These are phyloP conservation scores for Venturia oleaginea DNA, from an alignment of 2,329 filamentous ascomycete genomes.

Conservation along the genomic window DNA sequence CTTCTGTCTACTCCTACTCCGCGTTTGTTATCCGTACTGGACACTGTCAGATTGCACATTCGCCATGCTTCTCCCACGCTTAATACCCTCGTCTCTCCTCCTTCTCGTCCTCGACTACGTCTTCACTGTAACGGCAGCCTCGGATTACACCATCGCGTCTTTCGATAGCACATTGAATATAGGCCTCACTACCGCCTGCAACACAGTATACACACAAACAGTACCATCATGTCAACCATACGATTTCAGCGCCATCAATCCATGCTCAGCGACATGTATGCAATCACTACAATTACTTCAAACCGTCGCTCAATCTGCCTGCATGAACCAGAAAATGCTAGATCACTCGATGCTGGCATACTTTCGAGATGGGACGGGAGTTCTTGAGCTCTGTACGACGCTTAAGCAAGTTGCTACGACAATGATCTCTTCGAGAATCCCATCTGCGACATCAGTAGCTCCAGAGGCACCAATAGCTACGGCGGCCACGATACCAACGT, in stretches of 20 bases:
- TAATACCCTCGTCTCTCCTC: background rate
- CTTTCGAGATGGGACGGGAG: background rate
- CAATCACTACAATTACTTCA: background rate
- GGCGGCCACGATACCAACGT: background rate
- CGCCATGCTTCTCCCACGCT: background rate
- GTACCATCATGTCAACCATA: slow-evolving; percentile 4
- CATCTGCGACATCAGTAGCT: background rate
- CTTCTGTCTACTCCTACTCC: background rate
- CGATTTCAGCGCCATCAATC: slow-evolving; percentile 8
- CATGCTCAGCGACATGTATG: slow-evolving; percentile 6
- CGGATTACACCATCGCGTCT: slow-evolving; percentile 2
- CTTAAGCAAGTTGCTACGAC: slow-evolving; percentile 5
- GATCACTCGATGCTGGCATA: slow-evolving; percentile 1
- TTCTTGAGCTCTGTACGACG: background rate
- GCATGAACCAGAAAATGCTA: background rate
- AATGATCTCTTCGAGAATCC: background rate
- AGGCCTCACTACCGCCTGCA: background rate
- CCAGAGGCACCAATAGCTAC: background rate
- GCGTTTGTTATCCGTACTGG: background rate
- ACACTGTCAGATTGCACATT: background rate
- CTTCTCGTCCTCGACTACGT: background rate
- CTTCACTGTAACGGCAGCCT: background rate
- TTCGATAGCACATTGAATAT: slow-evolving; percentile 1
- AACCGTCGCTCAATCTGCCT: background rate
- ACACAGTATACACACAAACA: background rate